Conservation (phyloP, 2,329 filamentous ascomycete species). For the Cladosporium cucumerinum region DNA sequence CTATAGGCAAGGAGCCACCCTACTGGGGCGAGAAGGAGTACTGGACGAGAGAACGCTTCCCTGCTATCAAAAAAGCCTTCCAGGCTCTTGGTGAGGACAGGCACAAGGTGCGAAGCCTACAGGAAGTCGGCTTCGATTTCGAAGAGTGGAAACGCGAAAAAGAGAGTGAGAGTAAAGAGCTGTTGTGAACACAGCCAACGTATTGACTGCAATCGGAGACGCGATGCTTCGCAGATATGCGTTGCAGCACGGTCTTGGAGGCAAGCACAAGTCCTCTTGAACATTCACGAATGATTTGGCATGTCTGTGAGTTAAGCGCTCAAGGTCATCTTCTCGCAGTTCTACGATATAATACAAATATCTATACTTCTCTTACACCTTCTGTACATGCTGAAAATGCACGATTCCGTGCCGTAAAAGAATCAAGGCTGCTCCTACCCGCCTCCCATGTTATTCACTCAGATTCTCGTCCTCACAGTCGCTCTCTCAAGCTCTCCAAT, state of each 20-base stretch:
- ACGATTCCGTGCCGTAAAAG: neutral
- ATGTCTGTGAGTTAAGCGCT: neutral
- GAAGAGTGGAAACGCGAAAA: constrained; percentile 19
- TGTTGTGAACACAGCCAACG: neutral
- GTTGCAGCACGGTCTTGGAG: neutral
- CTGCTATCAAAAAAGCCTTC: constrained; percentile 70
- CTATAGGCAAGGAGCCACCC: constrained; percentile 64
- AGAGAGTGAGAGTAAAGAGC: neutral
- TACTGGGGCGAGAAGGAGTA: constrained; percentile 67
- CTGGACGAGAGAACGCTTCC: constrained; percentile 68
- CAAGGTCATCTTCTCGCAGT: neutral
- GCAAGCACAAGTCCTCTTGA: neutral
- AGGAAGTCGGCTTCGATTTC: constrained; percentile 61
- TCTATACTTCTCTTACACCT: constrained; percentile 15
- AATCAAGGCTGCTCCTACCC: neutral
- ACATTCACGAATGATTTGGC: neutral
- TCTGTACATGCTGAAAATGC: neutral
- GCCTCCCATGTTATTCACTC: neutral
- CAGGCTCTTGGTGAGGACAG: constrained; percentile 59
- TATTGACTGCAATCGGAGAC: neutral
- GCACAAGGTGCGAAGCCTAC: constrained; percentile 57
- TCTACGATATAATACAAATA: constrained; percentile 11
- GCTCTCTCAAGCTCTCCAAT: constrained; percentile 81
- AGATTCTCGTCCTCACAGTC: constrained; percentile 39
- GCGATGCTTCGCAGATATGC: neutral